These are phyloP conservation scores for Stephanodiscus triporus DNA, from an alignment of 108 stramenopile species.

Conservation along the genomic window DNA sequence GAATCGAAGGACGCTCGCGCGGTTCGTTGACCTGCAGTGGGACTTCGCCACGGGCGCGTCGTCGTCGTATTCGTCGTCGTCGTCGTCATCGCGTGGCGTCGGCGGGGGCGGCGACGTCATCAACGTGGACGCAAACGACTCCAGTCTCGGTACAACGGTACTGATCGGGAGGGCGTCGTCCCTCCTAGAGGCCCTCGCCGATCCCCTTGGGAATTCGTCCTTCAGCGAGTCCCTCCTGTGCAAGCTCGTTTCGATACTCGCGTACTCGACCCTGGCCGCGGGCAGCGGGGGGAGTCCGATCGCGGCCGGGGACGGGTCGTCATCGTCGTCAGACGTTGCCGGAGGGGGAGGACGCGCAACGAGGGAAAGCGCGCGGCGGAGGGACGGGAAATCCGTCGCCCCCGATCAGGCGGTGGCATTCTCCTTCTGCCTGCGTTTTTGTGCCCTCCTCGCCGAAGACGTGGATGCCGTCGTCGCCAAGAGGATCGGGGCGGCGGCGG, in stretches of 20 bases:
- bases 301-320: too few relatives aligned
- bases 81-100: too few relatives aligned
- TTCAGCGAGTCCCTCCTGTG: conserved; percentile 72
- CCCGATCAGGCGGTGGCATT: conserved; percentile 43
- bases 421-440: conserved; percentile 39
- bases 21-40: conserved; percentile 77
- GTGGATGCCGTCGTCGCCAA: conserved; percentile 2
- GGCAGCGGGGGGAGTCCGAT: conserved; percentile 28
- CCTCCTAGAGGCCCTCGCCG: conserved; percentile 33
- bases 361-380: conserved; percentile 1
- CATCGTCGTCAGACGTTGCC: too few relatives aligned
- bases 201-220: conserved; percentile 45
- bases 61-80: not conserved
- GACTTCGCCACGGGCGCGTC: conserved; percentile 48
- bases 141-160: conserved; percentile 8
- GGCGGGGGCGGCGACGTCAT: not conserved
- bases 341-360: not conserved
- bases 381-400: conserved; percentile 26
- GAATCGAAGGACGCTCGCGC: conserved; percentile 54
- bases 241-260: conserved; percentile 69
- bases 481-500: not conserved
- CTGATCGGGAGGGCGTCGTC: conserved; percentile 41
- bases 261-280: conserved; percentile 53
- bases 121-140: conserved; percentile 17
- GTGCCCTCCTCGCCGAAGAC: conserved; percentile 27